phyloP scores from a whole-genome alignment of 306 rosid genomes.

The Oemleria cerasiformis region DNA sequence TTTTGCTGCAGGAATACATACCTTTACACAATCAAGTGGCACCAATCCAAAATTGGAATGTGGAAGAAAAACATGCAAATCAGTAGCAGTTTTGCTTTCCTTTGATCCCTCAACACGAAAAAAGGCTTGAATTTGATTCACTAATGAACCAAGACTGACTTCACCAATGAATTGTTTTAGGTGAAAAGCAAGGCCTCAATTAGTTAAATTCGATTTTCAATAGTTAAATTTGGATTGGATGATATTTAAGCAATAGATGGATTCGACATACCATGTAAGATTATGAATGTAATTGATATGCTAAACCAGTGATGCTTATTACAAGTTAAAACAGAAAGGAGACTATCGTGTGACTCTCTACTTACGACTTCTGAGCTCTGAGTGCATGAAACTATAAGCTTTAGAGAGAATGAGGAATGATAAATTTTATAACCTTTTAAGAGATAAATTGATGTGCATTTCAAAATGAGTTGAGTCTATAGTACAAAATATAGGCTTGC shows the following conservation, averaged over 20 bases:
- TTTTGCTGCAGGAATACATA: constrained; percentile 30
- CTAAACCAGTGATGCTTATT: no score
- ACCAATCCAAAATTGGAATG: constrained; percentile 28
- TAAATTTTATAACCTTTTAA: no score
- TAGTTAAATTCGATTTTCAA: background rate
- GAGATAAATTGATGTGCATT: constrained; percentile 15
- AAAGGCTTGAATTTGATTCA: background rate
- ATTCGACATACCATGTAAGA: background rate
- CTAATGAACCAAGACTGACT: background rate
- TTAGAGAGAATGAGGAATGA: no score
- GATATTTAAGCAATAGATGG: background rate
- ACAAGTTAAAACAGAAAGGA: no score
- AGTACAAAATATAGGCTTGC: constrained; percentile 32
- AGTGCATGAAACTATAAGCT: background rate
- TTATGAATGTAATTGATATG: background rate
- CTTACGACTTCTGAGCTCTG: no score
- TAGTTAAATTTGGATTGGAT: background rate
- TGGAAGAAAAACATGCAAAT: constrained; percentile 18
- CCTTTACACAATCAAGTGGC: constrained; percentile 33
- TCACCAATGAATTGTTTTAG: background rate
- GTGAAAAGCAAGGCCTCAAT: background rate
- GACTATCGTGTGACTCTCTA: no score
- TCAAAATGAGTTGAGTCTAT: constrained; percentile 26
- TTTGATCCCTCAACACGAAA: background rate
- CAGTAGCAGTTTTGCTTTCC: no score